Evolutionary conservation across 2,329 filamentous ascomycete species (phyloP), one percentile per base, ranked within the genome.

Genomic region (Xylaria arbuscula): DNA sequence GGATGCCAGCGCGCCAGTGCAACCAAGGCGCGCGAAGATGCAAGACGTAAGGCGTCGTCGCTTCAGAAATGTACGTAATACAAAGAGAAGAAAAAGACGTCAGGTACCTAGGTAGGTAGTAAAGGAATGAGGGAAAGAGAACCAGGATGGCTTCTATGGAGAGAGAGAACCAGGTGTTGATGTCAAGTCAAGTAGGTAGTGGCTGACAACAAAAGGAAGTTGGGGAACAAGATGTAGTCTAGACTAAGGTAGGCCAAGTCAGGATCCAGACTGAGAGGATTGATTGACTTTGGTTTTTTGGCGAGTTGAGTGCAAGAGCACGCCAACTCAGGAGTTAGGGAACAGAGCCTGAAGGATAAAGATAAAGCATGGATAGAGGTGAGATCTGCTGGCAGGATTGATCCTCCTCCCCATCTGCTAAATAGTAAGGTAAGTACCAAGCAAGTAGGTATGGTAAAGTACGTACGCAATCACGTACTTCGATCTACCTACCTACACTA

Each of bases 1-100:
- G 68, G 64, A 63, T 48, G 51, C 51, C 24, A 60, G 55, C 54
- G 67, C 65, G 65, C 62, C 48, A 62, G 61, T 64, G 55, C 51
- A 67, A 50, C 55, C 10, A 42, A 53, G 24, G 45, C 38, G 34
- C 32, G 54, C 51, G 28, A 61, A 58, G 62, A 50, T 45, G 19
- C 24, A 54, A 58, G 62, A 50, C 42, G 28, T 24, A 54, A 48
- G 40, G 24, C 47, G 28, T 19, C 9, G 28, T 24, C 8, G 48
- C n/a, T 59, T 38, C 45, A 71, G 64, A 60, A 28, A 28, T 28
- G 28, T 28, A 28, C 54, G 54, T 7, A 67, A 59, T 68, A 67
- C 62, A 54, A 36, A 54, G 61, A 69, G 57, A 53, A 60, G 60
- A 58, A 53, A 63, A 54, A 45, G 36, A 40, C 24, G 57, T 60